Evolutionary conservation across 2,329 filamentous ascomycete genomes (phyloP), one percentile per base, ranked within the genome.

Genomic region (Verticillium klebahnii): DNA sequence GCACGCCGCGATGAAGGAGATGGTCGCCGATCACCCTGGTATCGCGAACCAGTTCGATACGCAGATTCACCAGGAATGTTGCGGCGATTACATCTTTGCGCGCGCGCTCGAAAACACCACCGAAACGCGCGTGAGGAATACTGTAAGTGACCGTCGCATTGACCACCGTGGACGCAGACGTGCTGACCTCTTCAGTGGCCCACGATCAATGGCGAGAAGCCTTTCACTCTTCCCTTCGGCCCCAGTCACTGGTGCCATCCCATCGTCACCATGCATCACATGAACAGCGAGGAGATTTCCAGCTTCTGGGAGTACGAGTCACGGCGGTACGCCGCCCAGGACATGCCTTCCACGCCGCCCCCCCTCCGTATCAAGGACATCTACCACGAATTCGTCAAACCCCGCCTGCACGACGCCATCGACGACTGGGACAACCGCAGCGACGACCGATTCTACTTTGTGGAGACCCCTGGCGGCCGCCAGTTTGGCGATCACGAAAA

Each of bases 141-240:
- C 75, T 65, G 79, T 81, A 66, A 69, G 78, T 74, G 15, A 67
- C 61, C 58, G 67, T 69, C 15, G 2, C 1, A 25, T 36, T 15
- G 29, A 14, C 19, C 25, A 23, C 15, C 23, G 7, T 11, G 3
- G 50, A 31, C 19, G 11, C 11, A 54, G 14, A 56, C 58, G 57
- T 31, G 39, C 61, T 69, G 45, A 66, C 60, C 31, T 11, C 23
- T 34, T 4, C 64, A 82, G 72, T 83, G 78, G 75, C 83, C 83
- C 1, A 80, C 81, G 55, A 77, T 85, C 65, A 84, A 85, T 64
- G 82, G 81, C 64, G 82, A 86, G 67, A 85, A 84, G 63, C 82
- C 81, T 2, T 72, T 75, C 57, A 83, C 78, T 1, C 69, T 85
- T n/a, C 76, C 78, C 1, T 85, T 77, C 63, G 74, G 75, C 40